These are phyloP conservation scores for Tirmania nivea DNA, from an alignment of 495 filamentous ascomycete genomes.

Conservation along the genomic window DNA sequence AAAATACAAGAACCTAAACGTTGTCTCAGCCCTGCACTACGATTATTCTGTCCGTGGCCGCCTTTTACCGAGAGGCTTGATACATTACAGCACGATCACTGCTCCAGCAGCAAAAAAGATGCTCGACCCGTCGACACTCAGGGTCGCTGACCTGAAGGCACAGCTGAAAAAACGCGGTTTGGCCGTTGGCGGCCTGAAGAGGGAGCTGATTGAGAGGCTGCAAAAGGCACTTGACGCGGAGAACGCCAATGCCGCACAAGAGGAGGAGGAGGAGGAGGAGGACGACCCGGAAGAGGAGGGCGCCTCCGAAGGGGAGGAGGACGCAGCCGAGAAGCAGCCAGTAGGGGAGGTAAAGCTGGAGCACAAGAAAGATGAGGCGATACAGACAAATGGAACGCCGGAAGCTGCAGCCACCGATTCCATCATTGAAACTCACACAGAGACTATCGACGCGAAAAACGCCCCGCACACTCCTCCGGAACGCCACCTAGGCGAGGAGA, in stretches of 20 bases:
- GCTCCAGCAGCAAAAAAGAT: slow-evolving; percentile 11
- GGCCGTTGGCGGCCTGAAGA: slow-evolving; percentile 33
- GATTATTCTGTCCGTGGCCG: too few species aligned
- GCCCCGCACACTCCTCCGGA: too few species aligned
- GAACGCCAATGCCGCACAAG: not conserved
- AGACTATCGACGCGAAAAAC: not conserved
- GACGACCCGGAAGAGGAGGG: not conserved
- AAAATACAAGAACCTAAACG: too few species aligned
- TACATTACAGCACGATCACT: too few species aligned
- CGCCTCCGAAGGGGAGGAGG: not conserved
- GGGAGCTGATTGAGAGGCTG: slow-evolving; percentile 33
- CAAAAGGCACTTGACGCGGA: not conserved
- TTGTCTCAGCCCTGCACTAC: too few species aligned
- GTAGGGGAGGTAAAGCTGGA: slow-evolving; percentile 1
- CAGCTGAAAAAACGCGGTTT: slow-evolving; percentile 36
- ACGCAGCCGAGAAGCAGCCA: not conserved
- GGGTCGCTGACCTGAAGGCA: slow-evolving; percentile 35
- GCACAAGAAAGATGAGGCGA: not conserved
- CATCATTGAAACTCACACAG: not conserved
- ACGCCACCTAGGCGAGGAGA: too few species aligned
- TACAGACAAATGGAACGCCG: not conserved
- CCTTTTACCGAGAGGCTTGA: too few species aligned
- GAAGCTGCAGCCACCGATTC: not conserved
- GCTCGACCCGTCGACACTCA: slow-evolving; percentile 35
- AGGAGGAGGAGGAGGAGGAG: slow-evolving; percentile 6